Evolutionary conservation across 1,284 basidiomycete genomes (phyloP).

Genomic region (Exobasidium rhododendri): DNA sequence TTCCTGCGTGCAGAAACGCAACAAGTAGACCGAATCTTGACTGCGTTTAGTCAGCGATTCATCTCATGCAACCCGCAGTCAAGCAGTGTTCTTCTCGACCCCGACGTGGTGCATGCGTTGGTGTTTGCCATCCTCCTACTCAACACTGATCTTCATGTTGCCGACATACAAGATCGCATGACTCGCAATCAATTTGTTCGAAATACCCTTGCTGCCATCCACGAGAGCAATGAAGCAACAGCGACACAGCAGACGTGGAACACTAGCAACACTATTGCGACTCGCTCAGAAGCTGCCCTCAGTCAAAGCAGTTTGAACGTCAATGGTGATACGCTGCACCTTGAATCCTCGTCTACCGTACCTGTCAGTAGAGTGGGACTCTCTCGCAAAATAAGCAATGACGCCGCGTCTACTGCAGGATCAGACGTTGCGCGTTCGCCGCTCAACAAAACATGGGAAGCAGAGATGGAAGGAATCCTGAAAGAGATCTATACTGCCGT

Average conservation of each 20-base stretch:
- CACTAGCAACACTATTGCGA: neutral
- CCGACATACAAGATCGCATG: slow-evolving; percentile 84
- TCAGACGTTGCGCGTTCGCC: neutral
- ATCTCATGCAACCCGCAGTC: slow-evolving; percentile 82
- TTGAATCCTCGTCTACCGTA: neutral
- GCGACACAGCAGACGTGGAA: neutral
- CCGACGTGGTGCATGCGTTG: slow-evolving; percentile 86
- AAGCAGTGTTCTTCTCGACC: slow-evolving; percentile 59
- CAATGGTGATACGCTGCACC: neutral
- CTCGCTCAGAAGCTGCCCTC: neutral
- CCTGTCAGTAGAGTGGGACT: neutral
- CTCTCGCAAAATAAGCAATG: neutral
- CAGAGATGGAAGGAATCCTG: slow-evolving; percentile 75
- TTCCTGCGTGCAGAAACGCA: slow-evolving; percentile 94
- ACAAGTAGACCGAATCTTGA: slow-evolving; percentile 92
- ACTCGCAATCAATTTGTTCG: slow-evolving; percentile 86
- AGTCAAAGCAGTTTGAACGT: slow-evolving; percentile 11
- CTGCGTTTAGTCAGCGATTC: slow-evolving; percentile 81
- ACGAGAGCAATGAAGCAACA: slow-evolving; percentile 15
- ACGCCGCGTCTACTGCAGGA: neutral
- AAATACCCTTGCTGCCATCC: slow-evolving; percentile 81
- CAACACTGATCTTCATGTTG: slow-evolving; percentile 95
- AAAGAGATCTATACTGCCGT: slow-evolving; percentile 94
- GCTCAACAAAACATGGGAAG: slow-evolving; percentile 57
- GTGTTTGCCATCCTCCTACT: slow-evolving; percentile 88